Conservation (phyloP, 2,329 filamentous ascomycete species). For the Grosmannia penicillata region DNA sequence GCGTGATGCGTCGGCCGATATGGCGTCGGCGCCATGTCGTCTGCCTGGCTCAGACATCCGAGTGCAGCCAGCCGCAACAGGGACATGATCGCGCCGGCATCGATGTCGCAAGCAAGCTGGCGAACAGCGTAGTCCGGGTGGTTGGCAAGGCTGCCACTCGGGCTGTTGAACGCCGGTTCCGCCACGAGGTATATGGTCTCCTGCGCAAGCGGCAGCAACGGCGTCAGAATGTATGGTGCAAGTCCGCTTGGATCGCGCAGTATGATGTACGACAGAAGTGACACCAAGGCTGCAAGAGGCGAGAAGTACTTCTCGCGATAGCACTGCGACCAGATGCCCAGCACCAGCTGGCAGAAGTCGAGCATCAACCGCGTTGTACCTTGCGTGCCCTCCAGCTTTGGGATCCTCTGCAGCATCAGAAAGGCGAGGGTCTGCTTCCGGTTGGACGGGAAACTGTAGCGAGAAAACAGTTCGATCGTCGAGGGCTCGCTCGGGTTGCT, state of each 20-base stretch:
- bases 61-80: slow-evolving; percentile 50
- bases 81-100: slow-evolving; percentile 47
- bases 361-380: slow-evolving; percentile 42
- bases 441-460: slow-evolving; percentile 49
- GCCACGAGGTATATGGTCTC: slow-evolving; percentile 46
- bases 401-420: slow-evolving; percentile 52
- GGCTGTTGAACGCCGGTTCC: slow-evolving; percentile 36
- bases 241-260: slow-evolving; percentile 44
- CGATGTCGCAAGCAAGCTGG: slow-evolving; percentile 38
- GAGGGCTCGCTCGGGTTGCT: slow-evolving; percentile 38
- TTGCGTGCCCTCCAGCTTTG: slow-evolving; percentile 33
- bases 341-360: slow-evolving; percentile 47
- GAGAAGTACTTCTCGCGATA: slow-evolving; percentile 46
- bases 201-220: slow-evolving; percentile 39
- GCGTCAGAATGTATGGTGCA: slow-evolving; percentile 42
- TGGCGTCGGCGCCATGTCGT: slow-evolving; percentile 12
- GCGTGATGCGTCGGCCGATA: no score
- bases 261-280: slow-evolving; percentile 49
- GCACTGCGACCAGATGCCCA: slow-evolving; percentile 55
- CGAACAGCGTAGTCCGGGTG: slow-evolving; percentile 24
- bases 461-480: slow-evolving; percentile 53
- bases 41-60: slow-evolving; percentile 31
- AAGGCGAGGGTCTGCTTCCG: slow-evolving; percentile 51
- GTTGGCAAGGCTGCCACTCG: slow-evolving; percentile 30
- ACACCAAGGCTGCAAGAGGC: slow-evolving; percentile 50